These are phyloP conservation scores for Chytriomyces sp. DNA, from an alignment of 192 early-diverging fungal genomes.

Conservation along the genomic window DNA sequence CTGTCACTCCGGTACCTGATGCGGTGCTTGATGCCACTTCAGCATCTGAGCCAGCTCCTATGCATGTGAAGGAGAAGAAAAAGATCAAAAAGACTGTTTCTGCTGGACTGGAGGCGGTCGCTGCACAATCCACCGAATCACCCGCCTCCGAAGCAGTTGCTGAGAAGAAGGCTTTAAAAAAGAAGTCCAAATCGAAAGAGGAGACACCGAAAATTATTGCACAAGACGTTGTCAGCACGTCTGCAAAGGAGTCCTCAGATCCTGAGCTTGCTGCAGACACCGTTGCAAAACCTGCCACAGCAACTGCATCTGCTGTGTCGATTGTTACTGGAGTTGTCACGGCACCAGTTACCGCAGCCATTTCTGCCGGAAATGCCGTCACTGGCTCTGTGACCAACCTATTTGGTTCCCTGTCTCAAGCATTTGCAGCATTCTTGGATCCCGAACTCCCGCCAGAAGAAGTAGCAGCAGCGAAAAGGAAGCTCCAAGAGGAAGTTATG, in stretches of 20 bases:
- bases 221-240: background rate
- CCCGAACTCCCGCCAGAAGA: constrained; percentile 12
- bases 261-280: too few species aligned
- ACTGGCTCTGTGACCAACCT: background rate
- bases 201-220: background rate
- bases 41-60: background rate
- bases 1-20: background rate
- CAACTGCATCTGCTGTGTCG: background rate
- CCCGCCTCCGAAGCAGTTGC: background rate
- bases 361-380: background rate
- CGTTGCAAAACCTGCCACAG: too few species aligned
- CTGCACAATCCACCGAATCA: too few species aligned
- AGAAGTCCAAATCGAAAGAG: background rate
- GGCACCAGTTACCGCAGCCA: background rate
- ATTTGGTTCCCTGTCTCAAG: background rate
- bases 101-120: background rate
- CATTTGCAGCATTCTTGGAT: constrained; percentile 7
- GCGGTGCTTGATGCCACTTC: background rate
- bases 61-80: background rate
- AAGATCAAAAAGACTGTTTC: background rate
- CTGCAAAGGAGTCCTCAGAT: too few species aligned
- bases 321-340: background rate
- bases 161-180: background rate
- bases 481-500: constrained; percentile 3
- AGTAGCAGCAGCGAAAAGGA: background rate